Evolutionary conservation across 1,284 basidiomycete genomes (phyloP).

Genomic region (Irpex sp.): DNA sequence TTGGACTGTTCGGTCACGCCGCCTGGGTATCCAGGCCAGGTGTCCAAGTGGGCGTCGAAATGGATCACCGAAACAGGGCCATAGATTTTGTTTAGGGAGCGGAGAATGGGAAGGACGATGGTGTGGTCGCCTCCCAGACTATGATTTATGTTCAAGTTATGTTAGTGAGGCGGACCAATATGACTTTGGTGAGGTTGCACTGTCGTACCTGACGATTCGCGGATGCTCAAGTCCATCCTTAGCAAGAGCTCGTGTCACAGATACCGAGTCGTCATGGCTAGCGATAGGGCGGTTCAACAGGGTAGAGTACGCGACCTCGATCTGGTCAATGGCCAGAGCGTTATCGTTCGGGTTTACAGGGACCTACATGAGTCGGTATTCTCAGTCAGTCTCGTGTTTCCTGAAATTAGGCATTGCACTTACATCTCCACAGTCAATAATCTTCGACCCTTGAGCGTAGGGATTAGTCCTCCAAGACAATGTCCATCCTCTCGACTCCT

Average conservation of each 20-base stretch:
- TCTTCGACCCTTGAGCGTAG: slow-evolving; percentile 49
- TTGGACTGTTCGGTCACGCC: slow-evolving; percentile 54
- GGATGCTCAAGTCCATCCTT: slow-evolving; percentile 59
- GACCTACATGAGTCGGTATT: slow-evolving; percentile 38
- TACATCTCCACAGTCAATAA: slow-evolving; percentile 83
- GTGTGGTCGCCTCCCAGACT: slow-evolving; percentile 80
- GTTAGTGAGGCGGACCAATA: slow-evolving; percentile 3
- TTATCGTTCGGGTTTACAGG: slow-evolving; percentile 74
- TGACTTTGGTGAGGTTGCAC: slow-evolving; percentile 6
- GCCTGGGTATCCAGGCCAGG: slow-evolving; percentile 58
- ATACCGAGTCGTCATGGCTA: slow-evolving; percentile 15
- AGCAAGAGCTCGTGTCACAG: slow-evolving; percentile 30
- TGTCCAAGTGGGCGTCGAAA: slow-evolving; percentile 76
- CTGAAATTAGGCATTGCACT: slow-evolving; percentile 10
- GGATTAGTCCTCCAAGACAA: slow-evolving; percentile 69
- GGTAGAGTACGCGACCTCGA: slow-evolving; percentile 74
- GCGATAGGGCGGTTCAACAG: slow-evolving; percentile 54
- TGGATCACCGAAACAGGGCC: slow-evolving; percentile 79
- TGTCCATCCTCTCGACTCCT: slow-evolving; percentile 54
- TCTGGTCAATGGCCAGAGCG: slow-evolving; percentile 71
- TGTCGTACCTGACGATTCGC: slow-evolving; percentile 55
- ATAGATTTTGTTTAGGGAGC: slow-evolving; percentile 67
- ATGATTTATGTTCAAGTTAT: neutral
- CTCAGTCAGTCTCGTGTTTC: neutral
- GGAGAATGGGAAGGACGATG: slow-evolving; percentile 74